These are phyloP conservation scores for Collybia sordida DNA, from an alignment of 768 basidiomycete species.

Conservation along the genomic window DNA sequence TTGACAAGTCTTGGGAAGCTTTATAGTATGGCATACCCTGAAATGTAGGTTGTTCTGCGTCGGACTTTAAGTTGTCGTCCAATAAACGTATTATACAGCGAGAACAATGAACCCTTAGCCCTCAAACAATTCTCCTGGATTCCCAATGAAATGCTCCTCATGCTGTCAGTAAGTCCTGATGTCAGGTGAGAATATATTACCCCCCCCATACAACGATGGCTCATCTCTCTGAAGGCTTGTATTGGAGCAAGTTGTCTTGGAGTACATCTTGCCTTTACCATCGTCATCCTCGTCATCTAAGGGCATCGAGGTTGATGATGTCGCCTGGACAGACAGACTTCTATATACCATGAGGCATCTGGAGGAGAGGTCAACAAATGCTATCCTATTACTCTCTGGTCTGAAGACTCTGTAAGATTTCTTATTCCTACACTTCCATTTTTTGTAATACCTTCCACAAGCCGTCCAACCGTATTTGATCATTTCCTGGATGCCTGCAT, in stretches of 20 bases:
- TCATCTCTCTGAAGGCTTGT: slow-evolving; percentile 37
- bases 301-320: slow-evolving; percentile 68
- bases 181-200: slow-evolving; percentile 44
- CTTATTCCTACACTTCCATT: background rate
- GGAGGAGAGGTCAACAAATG: slow-evolving; percentile 55
- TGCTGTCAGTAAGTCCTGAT: slow-evolving; percentile 50
- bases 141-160: slow-evolving; percentile 67
- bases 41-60: slow-evolving; percentile 67
- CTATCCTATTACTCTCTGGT: slow-evolving; percentile 60
- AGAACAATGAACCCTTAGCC: slow-evolving; percentile 73
- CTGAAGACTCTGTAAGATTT: slow-evolving; percentile 48
- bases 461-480: slow-evolving; percentile 71
- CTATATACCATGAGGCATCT: slow-evolving; percentile 71
- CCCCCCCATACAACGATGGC: too few relatives aligned
- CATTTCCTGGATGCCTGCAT: slow-evolving; percentile 73
- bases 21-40: slow-evolving; percentile 80
- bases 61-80: background rate
- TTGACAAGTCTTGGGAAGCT: slow-evolving; percentile 73
- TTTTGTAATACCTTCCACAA: slow-evolving; percentile 20
- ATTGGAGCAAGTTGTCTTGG: slow-evolving; percentile 67
- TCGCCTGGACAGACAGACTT: slow-evolving; percentile 82
- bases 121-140: slow-evolving; percentile 91
- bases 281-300: slow-evolving; percentile 42
- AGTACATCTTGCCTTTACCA: slow-evolving; percentile 84
- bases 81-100: slow-evolving; percentile 45